Percentiles rank a stretch among this genome's conserved stretches.
These are phyloP conservation scores for Sporothrix variecibatus DNA, from an alignment of 2,329 filamentous ascomycete species.

Conservation along the genomic window DNA sequence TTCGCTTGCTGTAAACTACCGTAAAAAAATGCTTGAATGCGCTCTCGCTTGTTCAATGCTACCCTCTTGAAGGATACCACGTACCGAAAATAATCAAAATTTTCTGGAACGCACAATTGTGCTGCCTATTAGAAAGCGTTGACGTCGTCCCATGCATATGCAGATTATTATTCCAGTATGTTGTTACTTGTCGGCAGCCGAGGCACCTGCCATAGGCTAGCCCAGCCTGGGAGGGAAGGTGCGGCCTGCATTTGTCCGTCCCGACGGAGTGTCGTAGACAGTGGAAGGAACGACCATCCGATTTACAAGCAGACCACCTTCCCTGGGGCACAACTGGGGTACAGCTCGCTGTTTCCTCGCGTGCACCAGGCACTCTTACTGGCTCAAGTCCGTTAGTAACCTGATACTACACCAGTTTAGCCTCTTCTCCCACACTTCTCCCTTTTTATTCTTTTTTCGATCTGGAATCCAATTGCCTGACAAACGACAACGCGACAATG, in stretches of 20 bases:
- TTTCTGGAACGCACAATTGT: neutral
- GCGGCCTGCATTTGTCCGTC: neutral
- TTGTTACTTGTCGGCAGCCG: neutral
- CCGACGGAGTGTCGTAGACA: slow-evolving; percentile 2
- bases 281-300: slow-evolving; percentile 2
- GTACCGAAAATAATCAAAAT: neutral
- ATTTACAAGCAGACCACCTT: neutral
- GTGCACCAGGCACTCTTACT: neutral
- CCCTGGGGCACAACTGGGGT: neutral
- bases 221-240: neutral
- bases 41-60: neutral
- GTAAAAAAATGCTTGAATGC: neutral
- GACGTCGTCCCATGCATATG: neutral
- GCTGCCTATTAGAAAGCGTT: neutral
- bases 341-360: neutral
- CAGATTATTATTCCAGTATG: neutral
- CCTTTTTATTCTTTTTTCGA: neutral
- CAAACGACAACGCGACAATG: neutral
- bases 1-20: neutral
- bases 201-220: neutral
- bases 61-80: neutral
- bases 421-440: neutral
- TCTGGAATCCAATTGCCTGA: neutral
- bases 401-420: neutral
- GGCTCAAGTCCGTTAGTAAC: neutral